These are phyloP conservation scores for Tuber magnatum DNA, from an alignment of 495 filamentous ascomycete species.

Conservation along the genomic window DNA sequence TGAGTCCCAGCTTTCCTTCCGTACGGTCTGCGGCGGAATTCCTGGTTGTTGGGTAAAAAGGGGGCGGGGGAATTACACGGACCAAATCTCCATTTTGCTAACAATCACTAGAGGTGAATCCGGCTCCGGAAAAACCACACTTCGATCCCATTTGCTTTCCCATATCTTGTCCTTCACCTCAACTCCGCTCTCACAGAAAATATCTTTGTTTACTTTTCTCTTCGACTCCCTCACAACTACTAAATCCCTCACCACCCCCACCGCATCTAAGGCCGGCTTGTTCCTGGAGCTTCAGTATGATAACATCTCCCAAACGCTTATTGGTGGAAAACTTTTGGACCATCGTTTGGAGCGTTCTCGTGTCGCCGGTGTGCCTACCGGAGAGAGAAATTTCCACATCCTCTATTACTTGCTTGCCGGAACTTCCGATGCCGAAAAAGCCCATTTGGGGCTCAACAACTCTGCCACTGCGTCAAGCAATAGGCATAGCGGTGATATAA, in stretches of 20 bases:
- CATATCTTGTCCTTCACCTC: constrained; percentile 78
- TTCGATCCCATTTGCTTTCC: constrained; percentile 79
- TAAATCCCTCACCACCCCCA: constrained; percentile 92
- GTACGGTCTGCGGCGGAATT: neutral
- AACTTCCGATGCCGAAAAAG: constrained; percentile 81
- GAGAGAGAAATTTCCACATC: constrained; percentile 92
- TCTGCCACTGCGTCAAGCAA: constrained; percentile 42
- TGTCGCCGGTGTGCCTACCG: constrained; percentile 82
- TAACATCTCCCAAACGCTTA: constrained; percentile 70
- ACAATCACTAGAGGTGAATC: constrained; percentile 69
- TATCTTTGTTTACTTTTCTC: constrained; percentile 86
- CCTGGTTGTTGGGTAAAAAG: neutral
- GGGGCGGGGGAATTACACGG: neutral
- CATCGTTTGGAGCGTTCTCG: constrained; percentile 85
- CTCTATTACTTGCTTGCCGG: constrained; percentile 92
- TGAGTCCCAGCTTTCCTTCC: constrained; percentile 47
- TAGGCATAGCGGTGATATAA: constrained; percentile 44
- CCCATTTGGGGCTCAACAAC: constrained; percentile 75
- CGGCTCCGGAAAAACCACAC: constrained; percentile 88
- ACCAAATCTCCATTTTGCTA: constrained; percentile 6
- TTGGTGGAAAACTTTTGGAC: constrained; percentile 90
- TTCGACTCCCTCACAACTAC: constrained; percentile 95
- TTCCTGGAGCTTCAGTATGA: constrained; percentile 97
- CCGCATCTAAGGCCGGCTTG: constrained; percentile 87
- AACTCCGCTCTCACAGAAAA: constrained; percentile 83